phyloP scores from a whole-genome alignment of 1,284 basidiomycete genomes.

The Sanghuangporus weigelae region DNA sequence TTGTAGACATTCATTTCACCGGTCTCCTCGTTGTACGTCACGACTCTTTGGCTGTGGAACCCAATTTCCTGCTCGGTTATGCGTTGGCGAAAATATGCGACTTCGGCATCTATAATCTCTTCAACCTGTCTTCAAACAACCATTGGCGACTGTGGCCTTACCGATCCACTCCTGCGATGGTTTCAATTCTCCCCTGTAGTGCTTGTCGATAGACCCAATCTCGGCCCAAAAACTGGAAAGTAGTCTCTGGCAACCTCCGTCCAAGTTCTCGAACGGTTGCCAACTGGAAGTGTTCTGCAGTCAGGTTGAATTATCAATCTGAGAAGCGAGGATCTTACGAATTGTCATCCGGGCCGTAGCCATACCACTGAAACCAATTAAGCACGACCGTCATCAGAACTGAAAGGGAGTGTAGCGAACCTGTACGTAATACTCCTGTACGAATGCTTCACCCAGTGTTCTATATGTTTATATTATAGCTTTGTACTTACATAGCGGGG shows the following conservation, averaged over 20 bases:
- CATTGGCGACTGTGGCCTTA: not conserved
- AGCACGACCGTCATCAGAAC: not conserved
- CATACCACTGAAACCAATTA: slow-evolving; percentile 15
- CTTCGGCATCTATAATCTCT: slow-evolving; percentile 1
- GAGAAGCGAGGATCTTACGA: slow-evolving; percentile 6
- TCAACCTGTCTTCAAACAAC: not conserved
- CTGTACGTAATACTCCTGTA: slow-evolving; percentile 7
- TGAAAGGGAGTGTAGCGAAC: not conserved
- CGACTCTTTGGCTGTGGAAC: not conserved
- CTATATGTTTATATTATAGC: not conserved
- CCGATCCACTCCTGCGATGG: slow-evolving; percentile 16
- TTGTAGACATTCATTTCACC: not conserved
- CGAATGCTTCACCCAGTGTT: not conserved
- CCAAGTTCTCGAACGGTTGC: slow-evolving; percentile 2
- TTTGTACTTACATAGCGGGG: slow-evolving; percentile 5
- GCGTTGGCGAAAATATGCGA: slow-evolving; percentile 1
- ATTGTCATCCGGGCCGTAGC: slow-evolving; percentile 18
- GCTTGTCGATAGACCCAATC: not conserved
- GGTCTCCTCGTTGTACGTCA: not conserved
- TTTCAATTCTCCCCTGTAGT: not conserved
- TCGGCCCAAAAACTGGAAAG: slow-evolving; percentile 8
- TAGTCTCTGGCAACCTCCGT: not conserved
- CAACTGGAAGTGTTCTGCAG: not conserved
- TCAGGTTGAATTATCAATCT: not conserved
- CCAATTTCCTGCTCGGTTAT: not conserved